Evolutionary conservation across 2,329 filamentous ascomycete species (phyloP).

Genomic region (Torrubiella hemipterigena): DNA sequence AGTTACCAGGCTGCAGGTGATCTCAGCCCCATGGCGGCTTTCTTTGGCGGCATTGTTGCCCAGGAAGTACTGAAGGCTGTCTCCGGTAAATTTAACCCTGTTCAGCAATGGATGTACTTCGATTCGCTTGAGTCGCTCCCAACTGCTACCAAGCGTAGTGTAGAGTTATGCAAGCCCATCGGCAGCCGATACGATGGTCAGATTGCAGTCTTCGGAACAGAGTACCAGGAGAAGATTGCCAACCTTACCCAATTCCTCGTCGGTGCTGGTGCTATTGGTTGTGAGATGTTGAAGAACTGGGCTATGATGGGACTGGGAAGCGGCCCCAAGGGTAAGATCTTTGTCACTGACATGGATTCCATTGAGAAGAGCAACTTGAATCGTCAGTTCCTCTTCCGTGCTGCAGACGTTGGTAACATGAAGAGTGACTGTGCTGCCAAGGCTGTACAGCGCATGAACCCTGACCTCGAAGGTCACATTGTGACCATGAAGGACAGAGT

Average conservation of each 20-base stretch:
- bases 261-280: slow-evolving; percentile 92
- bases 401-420: slow-evolving; percentile 85
- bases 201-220: slow-evolving; percentile 87
- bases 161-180: slow-evolving; percentile 77
- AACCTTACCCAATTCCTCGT: slow-evolving; percentile 91
- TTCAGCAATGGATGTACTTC: slow-evolving; percentile 93
- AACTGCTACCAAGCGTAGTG: slow-evolving; percentile 58
- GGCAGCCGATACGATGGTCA: slow-evolving; percentile 91
- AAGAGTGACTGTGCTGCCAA: slow-evolving; percentile 91
- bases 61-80: slow-evolving; percentile 96
- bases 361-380: slow-evolving; percentile 99
- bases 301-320: slow-evolving; percentile 94
- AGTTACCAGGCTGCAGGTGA: slow-evolving; percentile 92
- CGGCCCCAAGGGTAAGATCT: slow-evolving; percentile 80
- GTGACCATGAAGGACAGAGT: slow-evolving; percentile 79
- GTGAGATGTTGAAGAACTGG: slow-evolving; percentile 99
- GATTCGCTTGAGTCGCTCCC: slow-evolving; percentile 96
- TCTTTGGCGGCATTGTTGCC: slow-evolving; percentile 86
- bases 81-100: slow-evolving; percentile 94
- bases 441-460: slow-evolving; percentile 93
- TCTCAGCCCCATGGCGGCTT: slow-evolving; percentile 80
- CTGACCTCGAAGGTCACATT: slow-evolving; percentile 79
- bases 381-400: slow-evolving; percentile 88
- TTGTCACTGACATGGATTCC: slow-evolving; percentile 92
- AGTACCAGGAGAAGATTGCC: slow-evolving; percentile 87